These are phyloP conservation scores for Phragmites australis DNA, from an alignment of 176 grass and related monocot species.

Conservation along the genomic window DNA sequence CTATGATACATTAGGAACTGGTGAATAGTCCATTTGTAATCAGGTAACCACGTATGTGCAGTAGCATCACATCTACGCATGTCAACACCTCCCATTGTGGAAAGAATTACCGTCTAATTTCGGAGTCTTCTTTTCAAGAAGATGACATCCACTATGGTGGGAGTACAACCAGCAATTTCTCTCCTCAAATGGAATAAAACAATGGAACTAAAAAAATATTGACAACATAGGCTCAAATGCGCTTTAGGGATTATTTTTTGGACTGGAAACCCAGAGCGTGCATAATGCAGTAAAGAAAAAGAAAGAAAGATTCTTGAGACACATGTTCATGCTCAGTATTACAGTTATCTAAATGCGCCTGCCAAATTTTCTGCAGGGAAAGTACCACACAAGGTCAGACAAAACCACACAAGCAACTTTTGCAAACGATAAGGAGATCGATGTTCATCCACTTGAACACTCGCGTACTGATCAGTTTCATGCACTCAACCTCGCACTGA, in stretches of 20 bases:
- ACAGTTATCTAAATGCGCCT: slow-evolving; percentile 31
- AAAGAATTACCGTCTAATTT: slow-evolving; percentile 17
- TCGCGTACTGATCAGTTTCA: slow-evolving; percentile 18
- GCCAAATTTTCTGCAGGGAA: slow-evolving; percentile 28
- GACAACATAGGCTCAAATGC: slow-evolving; percentile 9
- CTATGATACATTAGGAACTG: slow-evolving; percentile 13
- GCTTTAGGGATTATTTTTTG: not conserved
- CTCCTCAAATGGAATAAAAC: too few species aligned
- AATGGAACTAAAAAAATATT: not conserved
- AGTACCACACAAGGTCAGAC: slow-evolving; percentile 39
- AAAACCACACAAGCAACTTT: slow-evolving; percentile 30
- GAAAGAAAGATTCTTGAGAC: slow-evolving; percentile 39
- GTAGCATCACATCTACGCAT: slow-evolving; percentile 1
- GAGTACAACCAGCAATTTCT: not conserved
- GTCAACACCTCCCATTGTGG: not conserved
- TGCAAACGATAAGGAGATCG: slow-evolving; percentile 37
- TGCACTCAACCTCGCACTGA: slow-evolving; percentile 14
- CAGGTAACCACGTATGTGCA: slow-evolving; percentile 8
- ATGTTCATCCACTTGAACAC: slow-evolving; percentile 28
- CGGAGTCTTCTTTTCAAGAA: not conserved
- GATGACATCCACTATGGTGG: slow-evolving; percentile 5
- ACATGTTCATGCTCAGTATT: slow-evolving; percentile 39
- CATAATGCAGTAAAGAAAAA: slow-evolving; percentile 29
- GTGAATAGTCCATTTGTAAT: slow-evolving; percentile 1
- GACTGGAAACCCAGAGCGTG: too few species aligned